Percentiles rank a stretch among this genome's conserved stretches.
Conservation (phyloP, 306 rosid genomes). For the Mucuna pruriens region DNA sequence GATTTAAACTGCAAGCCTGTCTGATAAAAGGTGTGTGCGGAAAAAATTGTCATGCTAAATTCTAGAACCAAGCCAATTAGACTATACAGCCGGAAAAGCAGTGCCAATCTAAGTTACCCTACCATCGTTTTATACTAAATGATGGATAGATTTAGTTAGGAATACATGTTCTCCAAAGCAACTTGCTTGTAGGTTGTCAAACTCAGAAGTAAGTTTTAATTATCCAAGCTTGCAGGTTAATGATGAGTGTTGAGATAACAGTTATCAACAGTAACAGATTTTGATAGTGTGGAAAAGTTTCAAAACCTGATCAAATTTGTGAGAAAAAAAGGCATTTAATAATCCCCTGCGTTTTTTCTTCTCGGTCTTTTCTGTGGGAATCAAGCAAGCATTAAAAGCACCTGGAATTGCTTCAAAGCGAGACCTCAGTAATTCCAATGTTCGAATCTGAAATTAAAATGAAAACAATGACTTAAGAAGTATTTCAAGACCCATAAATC, state of each 20-base stretch:
- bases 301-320: conserved; percentile 79
- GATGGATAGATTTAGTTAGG: neutral
- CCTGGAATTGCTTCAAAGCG: conserved; percentile 88
- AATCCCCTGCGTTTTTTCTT: conserved; percentile 61
- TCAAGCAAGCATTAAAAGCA: conserved; percentile 82
- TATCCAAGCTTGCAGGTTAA: neutral
- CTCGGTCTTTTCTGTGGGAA: conserved; percentile 66
- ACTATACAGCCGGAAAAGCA: neutral
- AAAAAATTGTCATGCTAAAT: neutral
- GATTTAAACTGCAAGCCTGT: neutral
- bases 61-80: conserved; percentile 12
- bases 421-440: conserved; percentile 80
- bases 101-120: neutral
- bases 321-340: conserved; percentile 63
- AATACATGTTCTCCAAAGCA: neutral
- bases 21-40: neutral
- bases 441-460: conserved; percentile 75
- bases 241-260: conserved; percentile 17
- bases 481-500: conserved; percentile 34
- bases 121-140: neutral
- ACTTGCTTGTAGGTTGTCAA: neutral
- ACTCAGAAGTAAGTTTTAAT: conserved; percentile 17
- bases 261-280: neutral
- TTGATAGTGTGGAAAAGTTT: conserved; percentile 36
- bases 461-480: conserved; percentile 31